These are phyloP conservation scores for Xerocomus spinulosus DNA, from an alignment of 768 basidiomycete species.

Conservation along the genomic window DNA sequence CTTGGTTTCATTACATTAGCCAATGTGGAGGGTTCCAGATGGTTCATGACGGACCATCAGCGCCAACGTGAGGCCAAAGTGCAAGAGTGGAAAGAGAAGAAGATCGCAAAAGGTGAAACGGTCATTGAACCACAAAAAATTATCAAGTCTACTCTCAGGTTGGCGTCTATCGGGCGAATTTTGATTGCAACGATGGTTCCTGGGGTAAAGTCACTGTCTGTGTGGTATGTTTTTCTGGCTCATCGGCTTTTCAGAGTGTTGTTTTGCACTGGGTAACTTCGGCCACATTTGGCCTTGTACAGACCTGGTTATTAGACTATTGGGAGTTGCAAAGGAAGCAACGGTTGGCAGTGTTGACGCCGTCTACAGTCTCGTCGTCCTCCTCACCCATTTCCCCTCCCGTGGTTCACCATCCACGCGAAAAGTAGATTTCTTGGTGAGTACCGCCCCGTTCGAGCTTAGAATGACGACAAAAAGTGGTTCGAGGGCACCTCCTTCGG, in stretches of 20 bases:
- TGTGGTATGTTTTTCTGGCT: not conserved
- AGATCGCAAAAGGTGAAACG: slow-evolving; percentile 39
- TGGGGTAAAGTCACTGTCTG: slow-evolving; percentile 45
- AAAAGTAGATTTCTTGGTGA: slow-evolving; percentile 20
- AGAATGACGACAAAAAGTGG: slow-evolving; percentile 75
- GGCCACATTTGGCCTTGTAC: slow-evolving; percentile 65
- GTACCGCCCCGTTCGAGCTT: slow-evolving; percentile 15
- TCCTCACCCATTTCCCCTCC: not conserved
- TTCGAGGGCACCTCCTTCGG: slow-evolving; percentile 57
- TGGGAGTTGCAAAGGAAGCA: slow-evolving; percentile 44
- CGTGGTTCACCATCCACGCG: not conserved
- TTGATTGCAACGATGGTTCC: slow-evolving; percentile 63
- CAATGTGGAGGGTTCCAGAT: slow-evolving; percentile 72
- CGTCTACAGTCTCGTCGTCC: not conserved
- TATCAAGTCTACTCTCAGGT: slow-evolving; percentile 51
- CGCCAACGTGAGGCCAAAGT: slow-evolving; percentile 46
- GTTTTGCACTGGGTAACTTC: slow-evolving; percentile 77
- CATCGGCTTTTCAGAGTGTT: slow-evolving; percentile 42
- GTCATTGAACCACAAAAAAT: slow-evolving; percentile 45
- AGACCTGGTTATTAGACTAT: slow-evolving; percentile 72
- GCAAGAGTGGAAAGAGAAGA: slow-evolving; percentile 44
- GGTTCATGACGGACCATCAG: slow-evolving; percentile 62
- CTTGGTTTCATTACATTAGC: slow-evolving; percentile 73
- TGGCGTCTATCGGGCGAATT: slow-evolving; percentile 62
- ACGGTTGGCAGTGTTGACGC: slow-evolving; percentile 6